Base-by-base conservation (phyloP, 495 filamentous ascomycete species). In the Melanomma pulvis-pyrius region DNA sequence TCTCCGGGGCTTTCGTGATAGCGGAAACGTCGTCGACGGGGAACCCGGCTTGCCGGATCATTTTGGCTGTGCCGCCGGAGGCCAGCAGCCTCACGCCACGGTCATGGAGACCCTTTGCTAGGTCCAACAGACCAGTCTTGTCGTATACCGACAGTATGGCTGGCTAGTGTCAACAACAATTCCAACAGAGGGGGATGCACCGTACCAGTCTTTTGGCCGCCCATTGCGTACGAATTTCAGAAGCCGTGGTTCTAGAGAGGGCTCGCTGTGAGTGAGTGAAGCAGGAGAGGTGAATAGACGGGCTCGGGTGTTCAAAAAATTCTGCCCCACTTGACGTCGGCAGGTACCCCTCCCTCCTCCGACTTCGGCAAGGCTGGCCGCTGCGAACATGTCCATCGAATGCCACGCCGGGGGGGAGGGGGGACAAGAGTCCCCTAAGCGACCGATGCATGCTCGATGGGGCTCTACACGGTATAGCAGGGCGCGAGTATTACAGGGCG, bases 1-100 rank as follows among this genome's bases (percentile, higher is more conserved):
- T 97, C 82, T 98, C 96, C 34, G 96, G 94, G n/a, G 93, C 92
- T 75, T 97, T 90, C 32, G 94, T 98, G 78, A 98, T 97, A 74
- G 91, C 91, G 62, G 92, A 96, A 68, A 98, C 90, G 80, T 98
- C 94, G 88, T 97, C 92, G 67, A 98, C 92, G 32, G 87, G 86
- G 78, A 98, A 93, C 46, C 91, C 91, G 73, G 92, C 93, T 78
- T 97, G 93, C 73, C 94, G 86, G 69, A 98, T 96, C 87, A 97
- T 87, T 79, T 85, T 93, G 55, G 94, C 87, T 11, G 94, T 97
- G 72, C 94, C 94, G 52, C 94, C 94, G 36, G 92, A 96, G 48
- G 93, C 94, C 46, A 98, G 82, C 72, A 98, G 86, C 65, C 93
- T 88, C 70, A 97, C 90, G 84, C 96, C 89, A 68, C 94, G 82